Base-by-base conservation (phyloP, 2,329 filamentous ascomycete species). In the Bimuria novae-zelandiae region DNA sequence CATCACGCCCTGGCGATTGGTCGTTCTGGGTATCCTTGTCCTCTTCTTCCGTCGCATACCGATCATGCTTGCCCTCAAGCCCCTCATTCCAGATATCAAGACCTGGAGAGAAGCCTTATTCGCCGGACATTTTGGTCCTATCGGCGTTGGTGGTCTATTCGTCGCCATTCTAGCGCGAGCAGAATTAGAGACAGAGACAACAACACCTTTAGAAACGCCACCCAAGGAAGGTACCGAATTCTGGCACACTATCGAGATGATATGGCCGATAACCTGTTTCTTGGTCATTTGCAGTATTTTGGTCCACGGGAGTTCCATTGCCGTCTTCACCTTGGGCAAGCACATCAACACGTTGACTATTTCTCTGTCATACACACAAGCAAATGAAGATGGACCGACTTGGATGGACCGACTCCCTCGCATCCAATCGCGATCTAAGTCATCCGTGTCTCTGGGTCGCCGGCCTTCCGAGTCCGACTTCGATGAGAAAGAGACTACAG, bases 21-120 rank as follows among this genome's bases (percentile, higher is more conserved):
- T 94, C n/a, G 89, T 97, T 33, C 89, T 99, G 61, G 90, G 91
- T n/a, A 76, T 99, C 17, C 83, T 99, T 54, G 92, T 99, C 59
- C 87, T 99, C 47, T 85, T 99, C 59, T 99, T 99, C 83, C 89
- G 94, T 46, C 90, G 94, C 36, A 94, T 99, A 23, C 94, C 94
- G 2, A 86, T 96, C 73, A 97, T 99, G 94, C 76, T 99, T 76
- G 75, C 84, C 0, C 78, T 97, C 51, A 97, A 97, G 70, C 93
- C 94, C 0, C 58, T 97, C 5, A 97, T 99, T 73, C 93, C 94
- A 0, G 94, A 99, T 68, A 87, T 99, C 65, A 97, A 97, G 76
- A 97, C 93, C 0, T 99, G 94, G 93, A 88, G 94, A 64, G 94
- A 99, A 72, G 93, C 94, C 5, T 79, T 97, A 1, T 99, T 99